Percentiles rank a stretch among this genome's conserved stretches.
phyloP scores from a whole-genome alignment of 2,329 filamentous ascomycete genomes.

The Grosmannia huntii region DNA sequence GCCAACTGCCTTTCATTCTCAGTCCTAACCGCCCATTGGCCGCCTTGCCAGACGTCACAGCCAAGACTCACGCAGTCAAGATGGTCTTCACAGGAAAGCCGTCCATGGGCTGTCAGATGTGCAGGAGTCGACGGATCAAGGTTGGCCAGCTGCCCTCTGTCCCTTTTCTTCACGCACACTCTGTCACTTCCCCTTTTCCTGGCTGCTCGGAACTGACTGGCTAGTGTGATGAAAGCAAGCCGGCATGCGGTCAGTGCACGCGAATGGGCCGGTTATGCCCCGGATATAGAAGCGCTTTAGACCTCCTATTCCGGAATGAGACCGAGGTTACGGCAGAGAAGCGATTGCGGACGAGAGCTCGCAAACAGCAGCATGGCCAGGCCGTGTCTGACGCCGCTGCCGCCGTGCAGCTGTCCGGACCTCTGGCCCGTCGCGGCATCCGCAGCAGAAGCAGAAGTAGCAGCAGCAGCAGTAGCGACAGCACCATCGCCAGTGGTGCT shows the following conservation, averaged over 20 bases:
- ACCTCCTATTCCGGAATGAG: slow-evolving; percentile 60
- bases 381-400: background rate
- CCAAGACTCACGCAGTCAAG: slow-evolving; percentile 10
- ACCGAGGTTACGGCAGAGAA: slow-evolving; percentile 35
- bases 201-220: slow-evolving; percentile 7
- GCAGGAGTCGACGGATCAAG: slow-evolving; percentile 60
- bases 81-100: slow-evolving; percentile 58
- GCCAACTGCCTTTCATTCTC: too few relatives aligned
- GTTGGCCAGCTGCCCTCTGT: slow-evolving; percentile 29
- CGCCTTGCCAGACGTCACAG: too few relatives aligned
- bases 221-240: slow-evolving; percentile 55
- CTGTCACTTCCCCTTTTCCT: too few relatives aligned
- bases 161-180: background rate
- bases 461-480: background rate
- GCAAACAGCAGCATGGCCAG: background rate
- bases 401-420: too few relatives aligned
- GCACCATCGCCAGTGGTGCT: background rate
- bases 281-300: slow-evolving; percentile 59
- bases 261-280: slow-evolving; percentile 52
- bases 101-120: slow-evolving; percentile 61
- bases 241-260: slow-evolving; percentile 51
- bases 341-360: background rate
- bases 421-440: too few relatives aligned
- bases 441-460: too few relatives aligned
- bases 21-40: too few relatives aligned